Evolutionary conservation across 306 rosid genomes (phyloP).

Genomic region (Cucurbita argyrosperma): DNA sequence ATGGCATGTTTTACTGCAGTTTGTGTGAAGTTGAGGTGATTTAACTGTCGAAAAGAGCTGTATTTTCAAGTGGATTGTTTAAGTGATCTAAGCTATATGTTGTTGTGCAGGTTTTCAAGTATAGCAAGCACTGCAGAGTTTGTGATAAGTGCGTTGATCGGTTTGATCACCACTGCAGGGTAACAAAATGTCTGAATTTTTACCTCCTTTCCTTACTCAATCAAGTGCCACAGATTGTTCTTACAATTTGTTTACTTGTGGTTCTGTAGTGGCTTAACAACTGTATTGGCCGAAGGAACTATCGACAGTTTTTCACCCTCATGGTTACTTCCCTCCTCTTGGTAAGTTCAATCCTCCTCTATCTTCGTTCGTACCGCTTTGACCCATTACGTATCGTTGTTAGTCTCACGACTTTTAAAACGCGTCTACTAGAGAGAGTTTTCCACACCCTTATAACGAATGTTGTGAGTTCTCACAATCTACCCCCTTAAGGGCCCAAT

Average conservation of each 20-base stretch:
- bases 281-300: constrained; percentile 81
- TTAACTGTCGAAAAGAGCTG: constrained; percentile 15
- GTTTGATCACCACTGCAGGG: constrained; percentile 99
- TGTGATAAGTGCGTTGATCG: constrained; percentile 91
- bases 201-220: constrained; percentile 3
- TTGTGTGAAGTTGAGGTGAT: constrained; percentile 98
- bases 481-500: no score
- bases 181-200: constrained; percentile 20
- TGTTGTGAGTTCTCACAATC: no score
- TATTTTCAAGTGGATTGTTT: background rate
- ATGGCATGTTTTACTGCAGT: constrained; percentile 95
- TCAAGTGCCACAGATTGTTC: background rate
- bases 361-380: no score
- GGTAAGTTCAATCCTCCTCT: constrained; percentile 58
- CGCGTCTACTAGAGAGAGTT: no score
- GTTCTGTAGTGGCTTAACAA: constrained; percentile 91
- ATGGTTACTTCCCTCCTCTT: constrained; percentile 89
- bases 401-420: no score
- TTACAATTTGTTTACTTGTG: background rate
- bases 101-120: constrained; percentile 73
- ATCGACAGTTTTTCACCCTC: constrained; percentile 78
- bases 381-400: no score
- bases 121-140: constrained; percentile 94
- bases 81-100: background rate
- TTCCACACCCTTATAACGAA: no score